These are phyloP conservation scores for Mycena rosella DNA, from an alignment of 768 basidiomycete genomes.

Conservation along the genomic window DNA sequence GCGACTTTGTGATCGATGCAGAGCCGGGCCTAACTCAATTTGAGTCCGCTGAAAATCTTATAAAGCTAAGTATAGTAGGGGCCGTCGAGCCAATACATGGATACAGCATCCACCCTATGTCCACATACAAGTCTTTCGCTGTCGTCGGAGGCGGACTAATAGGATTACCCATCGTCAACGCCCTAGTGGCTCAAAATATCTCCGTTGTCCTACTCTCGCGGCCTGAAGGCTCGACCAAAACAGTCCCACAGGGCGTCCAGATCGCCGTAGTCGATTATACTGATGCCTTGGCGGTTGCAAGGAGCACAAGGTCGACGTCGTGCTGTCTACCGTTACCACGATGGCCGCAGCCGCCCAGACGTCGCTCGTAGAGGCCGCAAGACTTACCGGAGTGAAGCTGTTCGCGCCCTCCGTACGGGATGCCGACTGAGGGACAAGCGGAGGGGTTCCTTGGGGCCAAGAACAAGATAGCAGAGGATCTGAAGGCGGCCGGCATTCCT, in stretches of 20 bases:
- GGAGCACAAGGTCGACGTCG: conserved; percentile 50
- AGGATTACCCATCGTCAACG: conserved; percentile 46
- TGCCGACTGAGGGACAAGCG: conserved; percentile 48
- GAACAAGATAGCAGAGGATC: conserved; percentile 45
- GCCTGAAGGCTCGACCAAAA: conserved; percentile 11
- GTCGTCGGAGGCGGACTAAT: conserved; percentile 29
- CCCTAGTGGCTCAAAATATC: conserved; percentile 62
- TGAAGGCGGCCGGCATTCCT: no score
- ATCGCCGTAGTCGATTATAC: conserved; percentile 44
- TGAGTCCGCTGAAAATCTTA: no score
- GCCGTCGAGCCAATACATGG: background rate
- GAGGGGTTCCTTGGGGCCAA: conserved; percentile 43
- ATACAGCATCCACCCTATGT: background rate
- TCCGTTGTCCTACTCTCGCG: conserved; percentile 37
- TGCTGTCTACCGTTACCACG: conserved; percentile 50
- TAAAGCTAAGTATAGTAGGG: no score
- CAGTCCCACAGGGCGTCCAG: conserved; percentile 40
- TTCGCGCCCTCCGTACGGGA: conserved; percentile 56
- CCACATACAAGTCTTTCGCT: conserved; percentile 15
- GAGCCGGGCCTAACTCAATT: no score
- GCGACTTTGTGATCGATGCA: no score
- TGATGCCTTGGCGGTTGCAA: conserved; percentile 40
- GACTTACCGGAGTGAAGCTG: conserved; percentile 50
- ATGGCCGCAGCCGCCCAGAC: conserved; percentile 40
- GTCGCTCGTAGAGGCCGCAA: conserved; percentile 50